Evolutionary conservation across 495 filamentous ascomycete species (phyloP), one percentile per base, ranked within the genome.

Genomic region (Podospora appendiculata): DNA sequence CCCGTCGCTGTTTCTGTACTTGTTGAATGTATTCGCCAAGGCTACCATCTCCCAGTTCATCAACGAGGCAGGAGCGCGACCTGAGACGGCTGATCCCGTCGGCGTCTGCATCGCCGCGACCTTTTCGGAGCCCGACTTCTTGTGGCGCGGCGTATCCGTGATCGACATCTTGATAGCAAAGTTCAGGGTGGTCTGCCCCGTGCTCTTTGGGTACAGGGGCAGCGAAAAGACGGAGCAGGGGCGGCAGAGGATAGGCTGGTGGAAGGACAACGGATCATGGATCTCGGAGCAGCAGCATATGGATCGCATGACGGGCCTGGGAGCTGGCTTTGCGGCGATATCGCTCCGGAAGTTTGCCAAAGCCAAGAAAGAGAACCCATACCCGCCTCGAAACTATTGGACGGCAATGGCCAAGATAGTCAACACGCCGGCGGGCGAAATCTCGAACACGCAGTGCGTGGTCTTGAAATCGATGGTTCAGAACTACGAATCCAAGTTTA

Each of bases 141-240:
- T 75, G 14, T 89, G 85, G 77, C 78, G 87, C 32, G 88, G 86
- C 3, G 67, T 74, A 34, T 79, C 83, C 11, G 72, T 97, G 57
- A 85, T 90, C 41, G 91, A 96, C 56, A 86, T 97, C 48, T 68
- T 97, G 17, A 80, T 94, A 62, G 90, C 93, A 32, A 96, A 97
- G 64, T 85, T 88, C 55, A 82, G 88, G 40, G 73, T 84, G 6
- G 75, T 80, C 25, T 95, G 90, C 60, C 92, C 94, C 4, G 84
- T 90, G 10, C 73, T 99, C 10, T 97, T 88, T 66, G 94, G 94
- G 16, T 84, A 90, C 58, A 77, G 79, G 17, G 92, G 88, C 35
- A 80, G 73, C 45, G 88, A 94, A 57, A 84, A 79, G 47, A 94
- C 86, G 0, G 76, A 84, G 43, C 71, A 75, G 16, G 90, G 90